These are phyloP conservation scores for Cryptococcus jaspeensis DNA, from an alignment of 1,284 basidiomycete species.

Conservation along the genomic window DNA sequence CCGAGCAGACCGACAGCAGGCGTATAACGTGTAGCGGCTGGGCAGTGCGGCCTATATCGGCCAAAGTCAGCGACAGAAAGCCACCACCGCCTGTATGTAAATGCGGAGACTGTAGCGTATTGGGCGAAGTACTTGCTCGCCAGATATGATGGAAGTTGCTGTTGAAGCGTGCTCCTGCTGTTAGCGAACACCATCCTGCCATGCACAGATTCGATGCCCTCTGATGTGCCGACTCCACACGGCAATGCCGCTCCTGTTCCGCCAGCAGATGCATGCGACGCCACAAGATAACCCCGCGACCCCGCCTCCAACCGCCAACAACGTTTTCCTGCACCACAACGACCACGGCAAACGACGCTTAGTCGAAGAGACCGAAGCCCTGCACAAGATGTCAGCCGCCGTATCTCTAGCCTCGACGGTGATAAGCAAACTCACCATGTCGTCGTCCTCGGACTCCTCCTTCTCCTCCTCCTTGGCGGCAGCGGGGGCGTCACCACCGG, in stretches of 20 bases:
- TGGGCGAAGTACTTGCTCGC: too few relatives aligned
- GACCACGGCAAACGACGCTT: slow-evolving; percentile 40
- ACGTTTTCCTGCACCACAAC: too few relatives aligned
- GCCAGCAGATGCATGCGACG: slow-evolving; percentile 3
- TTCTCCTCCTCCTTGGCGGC: slow-evolving; percentile 62
- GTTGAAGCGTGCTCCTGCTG: too few relatives aligned
- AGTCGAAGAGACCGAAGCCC: slow-evolving; percentile 85
- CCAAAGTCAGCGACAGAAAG: too few relatives aligned
- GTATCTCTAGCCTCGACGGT: slow-evolving; percentile 66
- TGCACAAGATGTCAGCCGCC: neutral
- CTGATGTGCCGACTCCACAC: too few relatives aligned
- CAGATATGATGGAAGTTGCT: too few relatives aligned
- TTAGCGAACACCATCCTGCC: neutral
- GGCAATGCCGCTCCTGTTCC: too few relatives aligned
- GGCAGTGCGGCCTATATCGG: too few relatives aligned
- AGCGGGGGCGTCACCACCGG: slow-evolving; percentile 57
- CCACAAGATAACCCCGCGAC: neutral
- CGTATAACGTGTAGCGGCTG: slow-evolving; percentile 25
- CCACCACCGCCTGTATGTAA: too few relatives aligned
- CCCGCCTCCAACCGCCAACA: too few relatives aligned
- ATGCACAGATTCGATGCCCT: too few relatives aligned
- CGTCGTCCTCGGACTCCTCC: slow-evolving; percentile 66
- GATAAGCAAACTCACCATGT: slow-evolving; percentile 69
- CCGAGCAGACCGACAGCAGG: slow-evolving; percentile 17
- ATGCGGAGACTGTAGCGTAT: too few relatives aligned